These are phyloP conservation scores for Pichia sp. DNA, from an alignment of 1,139 yeast genomes.

Conservation along the genomic window DNA sequence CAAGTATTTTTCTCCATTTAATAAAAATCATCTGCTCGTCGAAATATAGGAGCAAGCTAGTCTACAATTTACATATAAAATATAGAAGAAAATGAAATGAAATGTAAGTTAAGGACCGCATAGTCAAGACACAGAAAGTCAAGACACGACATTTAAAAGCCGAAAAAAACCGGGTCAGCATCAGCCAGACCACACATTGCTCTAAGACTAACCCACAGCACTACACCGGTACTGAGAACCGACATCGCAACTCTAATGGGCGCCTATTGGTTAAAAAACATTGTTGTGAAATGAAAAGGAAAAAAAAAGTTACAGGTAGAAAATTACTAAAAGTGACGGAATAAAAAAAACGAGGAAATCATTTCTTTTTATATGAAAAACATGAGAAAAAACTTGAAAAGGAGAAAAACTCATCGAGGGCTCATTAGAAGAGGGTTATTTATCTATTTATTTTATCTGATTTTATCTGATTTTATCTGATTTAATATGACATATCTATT, in stretches of 20 bases:
- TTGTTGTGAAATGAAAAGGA: constrained; percentile 44
- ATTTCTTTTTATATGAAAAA: constrained; percentile 16
- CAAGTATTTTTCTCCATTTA: too few relatives aligned
- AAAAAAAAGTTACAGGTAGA: not conserved
- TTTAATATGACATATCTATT: too few relatives aligned
- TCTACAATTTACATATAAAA: too few relatives aligned
- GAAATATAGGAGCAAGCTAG: too few relatives aligned
- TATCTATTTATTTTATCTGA: too few relatives aligned
- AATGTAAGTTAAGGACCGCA: constrained; percentile 73
- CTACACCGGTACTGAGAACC: constrained; percentile 47
- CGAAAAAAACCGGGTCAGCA: constrained; percentile 41
- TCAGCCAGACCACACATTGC: constrained; percentile 27
- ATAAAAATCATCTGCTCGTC: too few relatives aligned
- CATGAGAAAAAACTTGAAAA: too few relatives aligned
- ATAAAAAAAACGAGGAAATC: not conserved
- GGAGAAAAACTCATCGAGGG: too few relatives aligned
- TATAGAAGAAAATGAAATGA: too few relatives aligned
- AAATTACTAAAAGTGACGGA: not conserved
- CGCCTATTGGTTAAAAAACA: constrained; percentile 72
- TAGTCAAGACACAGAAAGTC: constrained; percentile 39
- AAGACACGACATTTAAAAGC: constrained; percentile 54
- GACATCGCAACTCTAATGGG: constrained; percentile 90
- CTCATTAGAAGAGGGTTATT: too few relatives aligned
- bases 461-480: too few relatives aligned
- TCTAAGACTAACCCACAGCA: constrained; percentile 93